phyloP scores from a whole-genome alignment of 2,329 filamentous ascomycete species.

The Cadophora gregata region DNA sequence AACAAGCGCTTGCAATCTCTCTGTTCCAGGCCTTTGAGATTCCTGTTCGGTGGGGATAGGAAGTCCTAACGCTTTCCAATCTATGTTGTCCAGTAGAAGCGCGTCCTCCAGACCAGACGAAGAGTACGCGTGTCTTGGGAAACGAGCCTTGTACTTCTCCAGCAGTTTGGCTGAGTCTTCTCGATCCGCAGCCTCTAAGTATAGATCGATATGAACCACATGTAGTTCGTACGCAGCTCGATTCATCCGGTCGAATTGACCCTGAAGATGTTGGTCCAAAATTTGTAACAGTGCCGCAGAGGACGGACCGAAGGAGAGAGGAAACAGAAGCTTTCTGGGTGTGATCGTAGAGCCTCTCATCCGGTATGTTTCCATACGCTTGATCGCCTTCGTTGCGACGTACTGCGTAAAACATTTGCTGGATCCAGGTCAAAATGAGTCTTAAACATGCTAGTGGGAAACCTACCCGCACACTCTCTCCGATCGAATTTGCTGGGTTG shows the following conservation, averaged over 20 bases:
- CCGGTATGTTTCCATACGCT: slow-evolving; percentile 73
- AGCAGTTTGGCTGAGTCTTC: slow-evolving; percentile 45
- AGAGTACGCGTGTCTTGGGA: slow-evolving; percentile 70
- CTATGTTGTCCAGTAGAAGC: slow-evolving; percentile 56
- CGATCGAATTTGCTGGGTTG: slow-evolving; percentile 43
- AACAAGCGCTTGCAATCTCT: slow-evolving; percentile 55
- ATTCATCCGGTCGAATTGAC: slow-evolving; percentile 68
- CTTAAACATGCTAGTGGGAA: slow-evolving; percentile 6
- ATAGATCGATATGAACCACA: slow-evolving; percentile 55
- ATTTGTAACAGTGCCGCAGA: slow-evolving; percentile 80
- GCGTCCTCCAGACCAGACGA: slow-evolving; percentile 68
- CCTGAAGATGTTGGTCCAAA: slow-evolving; percentile 71
- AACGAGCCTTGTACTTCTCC: slow-evolving; percentile 59
- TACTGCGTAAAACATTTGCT: slow-evolving; percentile 81
- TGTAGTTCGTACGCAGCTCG: slow-evolving; percentile 71
- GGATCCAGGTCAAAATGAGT: slow-evolving; percentile 31
- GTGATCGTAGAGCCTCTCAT: slow-evolving; percentile 49
- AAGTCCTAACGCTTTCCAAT: slow-evolving; percentile 56
- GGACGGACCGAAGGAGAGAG: slow-evolving; percentile 82
- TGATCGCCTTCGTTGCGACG: slow-evolving; percentile 78
- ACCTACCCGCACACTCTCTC: slow-evolving; percentile 44
- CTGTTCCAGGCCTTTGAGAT: slow-evolving; percentile 37
- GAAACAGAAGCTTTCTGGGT: slow-evolving; percentile 66
- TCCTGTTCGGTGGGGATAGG: slow-evolving; percentile 23
- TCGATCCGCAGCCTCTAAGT: slow-evolving; percentile 40